Base-by-base conservation (phyloP, 2,329 filamentous ascomycete species). In the Alternaria metachromatica region DNA sequence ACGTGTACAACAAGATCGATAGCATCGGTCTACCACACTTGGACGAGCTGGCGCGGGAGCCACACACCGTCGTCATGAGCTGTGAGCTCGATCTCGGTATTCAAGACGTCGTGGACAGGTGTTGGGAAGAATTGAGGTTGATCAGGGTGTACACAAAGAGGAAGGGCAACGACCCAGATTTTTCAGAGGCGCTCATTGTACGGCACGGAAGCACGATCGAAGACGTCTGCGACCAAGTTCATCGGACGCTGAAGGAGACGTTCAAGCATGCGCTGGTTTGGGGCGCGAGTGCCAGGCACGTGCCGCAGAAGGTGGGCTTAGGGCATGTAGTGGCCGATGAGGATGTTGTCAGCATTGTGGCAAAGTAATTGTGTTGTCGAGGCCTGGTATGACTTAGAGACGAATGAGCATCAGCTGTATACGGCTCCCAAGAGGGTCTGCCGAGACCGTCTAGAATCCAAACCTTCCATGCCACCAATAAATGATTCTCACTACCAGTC, bases 1-100 rank as follows among this genome's bases (percentile, higher is more conserved):
- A 99, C 82, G 95, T 98, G 30, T 99, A 99, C 89, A 99, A 99
- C 90, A 99, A 99, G 84, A 97, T 99, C 83, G 96, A 99, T 83
- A 91, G 89, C 79, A 92, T 99, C 64, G 95, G 92, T 45, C 88
- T 99, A 69, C 94, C 97, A 78, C 97, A 96, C 82, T 88, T 99
- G 51, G 92, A 99, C 84, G 89, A 91, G 78, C 86, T 99, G 21
- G 96, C 96, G 6, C 90, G 94, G 64, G 96, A 99, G 82, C 93
- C 94, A 4, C 86, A 98, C 80, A 98, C 96, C 0, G 93, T 92
- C 25, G 95, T 99, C 77, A 99, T 99, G 96, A 93, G 90, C 76
- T 99, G 96, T 80, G 96, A 99, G 84, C 87, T 97, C 10, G 94
- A 98, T 77, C 87, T 99, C 1, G 96, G 96, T 15, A 91, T 99